phyloP scores from a whole-genome alignment of 495 filamentous ascomycete genomes.

The Eremomyces bilateralis region DNA sequence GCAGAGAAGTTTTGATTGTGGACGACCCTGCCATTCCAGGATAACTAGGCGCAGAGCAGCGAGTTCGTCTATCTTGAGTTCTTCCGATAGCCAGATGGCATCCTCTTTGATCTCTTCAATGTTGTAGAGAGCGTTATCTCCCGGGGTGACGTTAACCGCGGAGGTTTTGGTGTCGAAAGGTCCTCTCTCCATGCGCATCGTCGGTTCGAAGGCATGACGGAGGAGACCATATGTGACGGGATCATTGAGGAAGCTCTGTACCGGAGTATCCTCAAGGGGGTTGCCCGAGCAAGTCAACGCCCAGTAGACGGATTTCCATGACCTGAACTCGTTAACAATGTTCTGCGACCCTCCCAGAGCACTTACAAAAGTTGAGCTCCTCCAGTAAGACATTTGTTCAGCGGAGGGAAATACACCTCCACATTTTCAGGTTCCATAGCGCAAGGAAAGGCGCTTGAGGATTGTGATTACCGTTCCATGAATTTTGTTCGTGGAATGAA shows the following conservation, averaged over 20 bases:
- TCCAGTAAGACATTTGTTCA: background rate
- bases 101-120: constrained; percentile 70
- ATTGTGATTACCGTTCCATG: background rate
- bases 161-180: constrained; percentile 79
- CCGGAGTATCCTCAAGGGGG: no score
- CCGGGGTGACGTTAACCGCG: constrained; percentile 66
- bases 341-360: background rate
- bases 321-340: background rate
- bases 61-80: constrained; percentile 56
- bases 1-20: constrained; percentile 38
- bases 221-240: no score
- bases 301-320: background rate
- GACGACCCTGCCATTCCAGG: constrained; percentile 62
- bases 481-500: background rate
- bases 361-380: background rate
- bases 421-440: background rate
- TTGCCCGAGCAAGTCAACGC: background rate
- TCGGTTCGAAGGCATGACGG: no score
- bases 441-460: background rate
- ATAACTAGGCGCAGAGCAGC: constrained; percentile 60
- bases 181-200: no score
- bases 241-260: no score
- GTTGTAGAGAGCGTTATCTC: constrained; percentile 42
- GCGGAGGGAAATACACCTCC: background rate
- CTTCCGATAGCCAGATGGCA: constrained; percentile 61